Percentiles rank a stretch among this genome's conserved stretches.
Conservation (phyloP, 1,139 yeast species). For the Eremothecium coryli region DNA sequence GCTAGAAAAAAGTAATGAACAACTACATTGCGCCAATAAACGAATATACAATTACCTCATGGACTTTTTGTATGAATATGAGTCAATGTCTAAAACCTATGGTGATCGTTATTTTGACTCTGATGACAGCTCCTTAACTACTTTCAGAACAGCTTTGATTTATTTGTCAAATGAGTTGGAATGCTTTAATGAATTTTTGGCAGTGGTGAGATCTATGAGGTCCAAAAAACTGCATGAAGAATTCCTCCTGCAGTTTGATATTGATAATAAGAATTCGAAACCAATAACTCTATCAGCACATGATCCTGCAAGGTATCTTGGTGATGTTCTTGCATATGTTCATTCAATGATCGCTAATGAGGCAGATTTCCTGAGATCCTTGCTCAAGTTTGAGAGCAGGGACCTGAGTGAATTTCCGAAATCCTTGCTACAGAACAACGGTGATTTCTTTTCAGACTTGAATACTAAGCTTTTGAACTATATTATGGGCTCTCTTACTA, state of each 20-base stretch:
- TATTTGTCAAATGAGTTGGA: constrained; percentile 33
- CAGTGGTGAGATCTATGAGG: constrained; percentile 49
- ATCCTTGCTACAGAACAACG: constrained; percentile 25
- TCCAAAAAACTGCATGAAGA: constrained; percentile 51
- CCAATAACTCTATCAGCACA: constrained; percentile 62
- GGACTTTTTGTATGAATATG: constrained; percentile 29
- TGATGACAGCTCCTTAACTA: constrained; percentile 16
- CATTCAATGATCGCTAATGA: constrained; percentile 89
- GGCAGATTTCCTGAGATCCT: constrained; percentile 56
- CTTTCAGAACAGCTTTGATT: constrained; percentile 25
- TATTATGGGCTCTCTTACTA: constrained; percentile 41
- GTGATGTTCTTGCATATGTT: constrained; percentile 82
- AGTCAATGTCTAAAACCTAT: constrained; percentile 14
- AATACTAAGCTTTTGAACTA: constrained; percentile 31
- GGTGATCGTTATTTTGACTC: constrained; percentile 19
- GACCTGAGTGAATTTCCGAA: constrained; percentile 20
- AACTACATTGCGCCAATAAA: constrained; percentile 29
- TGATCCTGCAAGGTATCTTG: constrained; percentile 74
- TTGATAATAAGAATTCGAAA: constrained; percentile 25
- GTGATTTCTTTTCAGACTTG: constrained; percentile 24
- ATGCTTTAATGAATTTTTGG: constrained; percentile 43
- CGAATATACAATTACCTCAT: constrained; percentile 30
- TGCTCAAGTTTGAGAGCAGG: constrained; percentile 38
- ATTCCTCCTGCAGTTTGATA: constrained; percentile 43
- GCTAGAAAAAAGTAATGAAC: constrained; percentile 49